Conservation (phyloP, 2,329 filamentous ascomycete species). For the Nemania sp. region DNA sequence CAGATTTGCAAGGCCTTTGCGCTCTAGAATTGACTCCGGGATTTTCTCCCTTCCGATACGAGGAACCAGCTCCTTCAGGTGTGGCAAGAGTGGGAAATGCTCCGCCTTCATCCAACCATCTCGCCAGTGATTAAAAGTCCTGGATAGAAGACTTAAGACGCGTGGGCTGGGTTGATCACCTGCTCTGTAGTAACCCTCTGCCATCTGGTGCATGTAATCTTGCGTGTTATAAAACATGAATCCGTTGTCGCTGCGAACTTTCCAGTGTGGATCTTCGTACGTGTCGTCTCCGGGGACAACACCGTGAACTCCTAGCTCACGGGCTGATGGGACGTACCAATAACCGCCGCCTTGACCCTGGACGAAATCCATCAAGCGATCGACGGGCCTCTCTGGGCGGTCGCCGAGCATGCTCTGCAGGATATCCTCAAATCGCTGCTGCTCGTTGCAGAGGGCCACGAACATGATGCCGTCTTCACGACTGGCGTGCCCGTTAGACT, state of each 20-base stretch:
- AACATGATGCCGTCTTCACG: slow-evolving; percentile 26
- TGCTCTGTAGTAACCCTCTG: slow-evolving; percentile 16
- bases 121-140: slow-evolving; percentile 26
- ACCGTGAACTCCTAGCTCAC: slow-evolving; percentile 10
- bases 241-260: slow-evolving; percentile 16
- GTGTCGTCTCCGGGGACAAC: slow-evolving; percentile 20
- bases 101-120: slow-evolving; percentile 27
- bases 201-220: slow-evolving; percentile 28
- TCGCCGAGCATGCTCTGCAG: slow-evolving; percentile 20
- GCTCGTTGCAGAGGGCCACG: slow-evolving; percentile 25
- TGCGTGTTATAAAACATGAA: slow-evolving; percentile 26
- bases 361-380: slow-evolving; percentile 24
- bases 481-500: slow-evolving; percentile 14
- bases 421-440: slow-evolving; percentile 20
- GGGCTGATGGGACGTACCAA: slow-evolving; percentile 23
- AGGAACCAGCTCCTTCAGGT: slow-evolving; percentile 20
- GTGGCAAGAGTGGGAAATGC: slow-evolving; percentile 20
- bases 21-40: slow-evolving; percentile 19
- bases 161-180: slow-evolving; percentile 22
- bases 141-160: slow-evolving; percentile 22
- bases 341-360: slow-evolving; percentile 23
- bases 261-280: slow-evolving; percentile 26
- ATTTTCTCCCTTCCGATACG: slow-evolving; percentile 3
- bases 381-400: slow-evolving; percentile 19
- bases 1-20: slow-evolving; percentile 24